Evolutionary conservation across 1,284 basidiomycete species (phyloP), one percentile per base, ranked within the genome.

Genomic region (Rhodotorula glutinis): DNA sequence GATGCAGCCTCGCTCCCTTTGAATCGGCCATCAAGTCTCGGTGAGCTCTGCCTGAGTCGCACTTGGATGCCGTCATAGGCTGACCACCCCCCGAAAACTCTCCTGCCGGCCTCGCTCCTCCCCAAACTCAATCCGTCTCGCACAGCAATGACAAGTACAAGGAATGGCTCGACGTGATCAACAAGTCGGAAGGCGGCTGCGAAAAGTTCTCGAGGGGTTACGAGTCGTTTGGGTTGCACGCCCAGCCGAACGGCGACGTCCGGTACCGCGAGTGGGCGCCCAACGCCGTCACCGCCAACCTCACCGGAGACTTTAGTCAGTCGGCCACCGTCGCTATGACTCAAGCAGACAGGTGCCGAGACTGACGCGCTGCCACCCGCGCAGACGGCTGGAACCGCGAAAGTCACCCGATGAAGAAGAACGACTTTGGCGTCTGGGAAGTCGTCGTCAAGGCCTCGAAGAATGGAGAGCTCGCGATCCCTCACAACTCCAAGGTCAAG

Each of bases 261-360:
- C 81, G 85, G 13, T 98, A 98, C 78, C 84, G 90, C 75, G 95
- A 98, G 78, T 98, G 95, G 95, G 95, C 95, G 10, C 93, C 95
- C 0, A 92, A 91, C 74, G 94, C 88, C 19, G 81, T 78, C 55
- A 86, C 88, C 75, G 95, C 94, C 1, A 84, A 82, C 74, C 81
- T 98, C 63, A 92, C 93, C 76, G 95, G 95, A 59, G 95, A 98
- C 57, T 98, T 98, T 82, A 98, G 92, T 95, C 70, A 80, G 91
- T 85, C 19, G 57, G 68, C 57, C 47, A 51, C 46, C 46, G 7
- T n/a, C n/a, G n/a, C n/a, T n/a, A n/a, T n/a, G n/a, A n/a, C n/a
- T n/a, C n/a, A n/a, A n/a, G n/a, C n/a, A n/a, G n/a, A n/a, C n/a
- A n/a, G n/a, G n/a, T n/a, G n/a, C n/a, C n/a, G n/a, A n/a, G 17